Percentiles rank a stretch among this genome's conserved stretches.
Conservation (phyloP, 805 yeast species). For the Diddensiella transvaalensis region DNA sequence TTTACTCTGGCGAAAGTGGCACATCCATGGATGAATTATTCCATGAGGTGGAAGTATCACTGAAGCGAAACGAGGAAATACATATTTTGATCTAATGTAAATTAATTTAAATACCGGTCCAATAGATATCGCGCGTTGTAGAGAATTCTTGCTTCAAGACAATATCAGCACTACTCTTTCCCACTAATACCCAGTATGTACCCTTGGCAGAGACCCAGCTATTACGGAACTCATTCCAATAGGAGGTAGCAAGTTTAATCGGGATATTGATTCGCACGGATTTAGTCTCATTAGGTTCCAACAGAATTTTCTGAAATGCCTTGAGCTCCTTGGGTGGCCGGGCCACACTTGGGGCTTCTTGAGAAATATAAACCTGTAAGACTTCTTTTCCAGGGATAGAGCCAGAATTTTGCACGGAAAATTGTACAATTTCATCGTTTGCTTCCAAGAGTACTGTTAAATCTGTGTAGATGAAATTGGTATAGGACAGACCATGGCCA, state of each 20-base stretch:
- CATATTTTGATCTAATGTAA: neutral
- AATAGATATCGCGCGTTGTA: constrained; percentile 20
- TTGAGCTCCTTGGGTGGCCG: constrained; percentile 60
- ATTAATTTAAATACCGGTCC: constrained; percentile 25
- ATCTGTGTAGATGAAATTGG: constrained; percentile 38
- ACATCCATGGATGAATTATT: too few species aligned
- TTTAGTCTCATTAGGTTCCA: constrained; percentile 43
- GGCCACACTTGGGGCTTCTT: constrained; percentile 35
- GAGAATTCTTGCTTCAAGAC: constrained; percentile 6
- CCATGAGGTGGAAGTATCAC: too few species aligned
- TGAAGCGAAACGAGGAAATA: too few species aligned
- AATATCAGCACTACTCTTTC: constrained; percentile 8
- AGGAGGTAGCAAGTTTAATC: constrained; percentile 50
- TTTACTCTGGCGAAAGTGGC: too few species aligned
- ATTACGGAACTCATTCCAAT: constrained; percentile 45
- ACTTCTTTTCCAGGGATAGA: constrained; percentile 46
- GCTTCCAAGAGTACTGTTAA: neutral
- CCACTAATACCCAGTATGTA: constrained; percentile 36
- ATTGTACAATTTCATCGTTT: constrained; percentile 22
- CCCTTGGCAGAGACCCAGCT: constrained; percentile 52
- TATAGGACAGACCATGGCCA: constrained; percentile 60
- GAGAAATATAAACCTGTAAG: constrained; percentile 48
- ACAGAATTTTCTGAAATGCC: constrained; percentile 47
- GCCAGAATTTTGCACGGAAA: constrained; percentile 47
- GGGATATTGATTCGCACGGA: constrained; percentile 38